These are phyloP conservation scores for Nicotiana paniculata DNA, from an alignment of 257 asterid species.

Conservation along the genomic window DNA sequence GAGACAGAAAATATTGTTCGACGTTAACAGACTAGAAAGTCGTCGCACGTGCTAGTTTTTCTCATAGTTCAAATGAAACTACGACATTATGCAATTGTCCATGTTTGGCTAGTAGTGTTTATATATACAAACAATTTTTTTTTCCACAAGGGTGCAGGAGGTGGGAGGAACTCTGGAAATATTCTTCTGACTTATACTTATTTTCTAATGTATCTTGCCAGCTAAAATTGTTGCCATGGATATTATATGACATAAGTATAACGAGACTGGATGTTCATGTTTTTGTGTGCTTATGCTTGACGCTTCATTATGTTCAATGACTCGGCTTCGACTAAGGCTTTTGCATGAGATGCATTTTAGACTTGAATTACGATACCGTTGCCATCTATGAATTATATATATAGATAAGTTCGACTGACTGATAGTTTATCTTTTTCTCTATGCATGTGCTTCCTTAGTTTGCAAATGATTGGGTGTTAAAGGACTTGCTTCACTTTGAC, in stretches of 20 bases:
- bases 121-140: not conserved
- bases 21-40: not conserved
- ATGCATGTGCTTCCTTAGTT: not conserved
- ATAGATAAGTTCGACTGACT: not conserved
- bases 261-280: not conserved
- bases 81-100: not conserved
- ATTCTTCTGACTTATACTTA: not conserved
- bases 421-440: not conserved
- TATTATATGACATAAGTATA: no score
- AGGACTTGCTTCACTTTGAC: not conserved
- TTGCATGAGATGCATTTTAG: not conserved
- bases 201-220: not conserved
- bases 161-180: not conserved
- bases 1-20: not conserved
- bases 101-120: not conserved
- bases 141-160: not conserved
- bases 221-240: not conserved
- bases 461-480: not conserved
- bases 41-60: not conserved
- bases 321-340: not conserved
- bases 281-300: not conserved
- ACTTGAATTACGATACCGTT: not conserved
- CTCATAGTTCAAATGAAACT: not conserved
- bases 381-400: no score
- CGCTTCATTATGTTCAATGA: no score